Evolutionary conservation across 495 filamentous ascomycete species (phyloP).

Genomic region (Penicillium lividum): DNA sequence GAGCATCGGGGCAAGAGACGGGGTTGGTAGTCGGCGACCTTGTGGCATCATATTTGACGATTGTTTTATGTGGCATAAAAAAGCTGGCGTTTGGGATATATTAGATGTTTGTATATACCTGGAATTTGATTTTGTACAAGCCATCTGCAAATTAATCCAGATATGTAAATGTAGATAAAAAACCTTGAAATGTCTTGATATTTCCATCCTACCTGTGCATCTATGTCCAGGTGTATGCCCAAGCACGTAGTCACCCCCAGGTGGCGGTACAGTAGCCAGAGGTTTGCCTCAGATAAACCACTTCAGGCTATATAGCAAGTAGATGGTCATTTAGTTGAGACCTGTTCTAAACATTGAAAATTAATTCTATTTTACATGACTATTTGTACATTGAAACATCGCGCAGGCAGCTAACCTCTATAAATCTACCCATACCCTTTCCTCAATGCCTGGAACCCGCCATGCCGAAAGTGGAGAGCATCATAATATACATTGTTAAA

Average conservation of each 20-base stretch:
- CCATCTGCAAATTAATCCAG: neutral
- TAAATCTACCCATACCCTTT: constrained; percentile 5
- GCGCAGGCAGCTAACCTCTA: constrained; percentile 7
- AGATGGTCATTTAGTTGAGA: no score
- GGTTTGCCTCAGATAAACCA: no score
- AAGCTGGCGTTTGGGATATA: constrained; percentile 28
- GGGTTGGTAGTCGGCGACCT: constrained; percentile 52
- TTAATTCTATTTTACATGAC: constrained; percentile 15
- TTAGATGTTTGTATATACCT: constrained; percentile 15
- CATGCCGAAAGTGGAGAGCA: constrained; percentile 33
- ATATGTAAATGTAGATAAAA: neutral
- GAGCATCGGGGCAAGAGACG: constrained; percentile 70
- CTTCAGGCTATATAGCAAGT: no score
- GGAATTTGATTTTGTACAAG: constrained; percentile 13
- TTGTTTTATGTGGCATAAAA: constrained; percentile 29
- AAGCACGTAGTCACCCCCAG: no score
- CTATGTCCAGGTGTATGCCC: no score
- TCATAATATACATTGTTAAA: constrained; percentile 13
- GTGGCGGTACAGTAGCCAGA: no score
- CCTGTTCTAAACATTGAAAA: no score
- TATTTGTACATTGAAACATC: constrained; percentile 14
- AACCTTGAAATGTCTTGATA: no score
- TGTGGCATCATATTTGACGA: constrained; percentile 23
- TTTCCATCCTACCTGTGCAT: no score
- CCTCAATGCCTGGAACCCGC: constrained; percentile 29